Base-by-base conservation (phyloP, 345 rosid species). In the Carallia brachiata region DNA sequence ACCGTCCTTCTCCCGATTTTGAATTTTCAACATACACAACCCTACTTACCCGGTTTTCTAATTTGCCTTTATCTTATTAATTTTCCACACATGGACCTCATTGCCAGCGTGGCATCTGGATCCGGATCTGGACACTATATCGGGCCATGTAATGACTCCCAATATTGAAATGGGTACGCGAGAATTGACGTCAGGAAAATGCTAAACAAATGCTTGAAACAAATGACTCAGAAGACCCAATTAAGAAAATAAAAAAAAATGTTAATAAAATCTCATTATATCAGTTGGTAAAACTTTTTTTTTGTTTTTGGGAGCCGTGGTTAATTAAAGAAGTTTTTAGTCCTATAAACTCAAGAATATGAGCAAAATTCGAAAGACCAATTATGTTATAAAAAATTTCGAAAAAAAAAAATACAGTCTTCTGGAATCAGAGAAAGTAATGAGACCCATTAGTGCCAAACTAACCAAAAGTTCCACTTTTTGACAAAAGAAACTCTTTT, bases 401-500 rank as follows among this genome's bases (percentile, higher is more conserved):
- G 4, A 12, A 44, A 3, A 44, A 40, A 40, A 8, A 40, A 40
- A 7, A 1, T 7, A 40, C 36, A 61, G 18, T 32, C 69, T 78
- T 73, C 70, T 63, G 61, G 76, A 82, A 75, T 59, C 52, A 48
- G 36, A 65, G 58, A 63, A 70, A 66, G 40, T 15, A 6, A 28
- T 39, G 10, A 6, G 31, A 34, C 37, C 44, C 53, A 52, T 19
- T 23, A 65, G 63, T 30, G 61, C 65, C 66, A 71, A 80, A 68
- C 73, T 69, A 16, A 73, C 87, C 78, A 7, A 67, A 44, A 19
- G 4, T 9, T 28, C 7, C 44, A 27, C 19, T 19, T 6, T 36
- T 54, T 32, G 4, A 31, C 50, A 23, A 71, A n/a, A 64, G 61
- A 80, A 78, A 61, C 66, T 70, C 75, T 69, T 17, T 23, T 23